Evolutionary conservation across 805 yeast genomes (phyloP), one percentile per base, ranked within the genome.

Genomic region (Candida corydali): DNA sequence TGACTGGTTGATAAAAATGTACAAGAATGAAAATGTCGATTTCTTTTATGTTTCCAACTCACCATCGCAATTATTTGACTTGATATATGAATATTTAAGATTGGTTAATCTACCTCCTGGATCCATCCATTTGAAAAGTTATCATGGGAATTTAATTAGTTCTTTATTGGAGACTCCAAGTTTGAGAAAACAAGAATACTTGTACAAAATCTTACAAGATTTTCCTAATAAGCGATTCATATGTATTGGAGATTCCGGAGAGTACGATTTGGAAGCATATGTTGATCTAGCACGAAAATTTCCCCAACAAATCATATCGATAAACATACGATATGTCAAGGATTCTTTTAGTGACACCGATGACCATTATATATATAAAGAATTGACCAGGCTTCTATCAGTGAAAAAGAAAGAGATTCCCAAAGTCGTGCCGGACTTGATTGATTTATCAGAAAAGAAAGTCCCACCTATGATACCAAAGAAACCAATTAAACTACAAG

Each of bases 11-110:
- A 65, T 66, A 7, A 60, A 63, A n/a, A 53, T 89, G 26, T 52
- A 56, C 8, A 26, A 43, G 4, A 52, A 61, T 8, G 57, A 69
- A 9, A 70, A 78, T 29, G 70, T 80, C 3, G 65, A 78, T n/a
- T 78, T 91, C 51, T 96, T 89, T 56, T 94, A 91, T 55, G 98
- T 94, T 2, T 89, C 97, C 6, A 93, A 94, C 60, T 80, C 95
- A 1, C 99, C 99, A 0, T 85, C 94, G 78, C 98, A 93, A 57
- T 62, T 93, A 17, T 88, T 71, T 55, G 71, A 77, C 14, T 67
- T 76, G 5, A 73, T 85, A 12, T 49, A 61, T 17, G 76, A 78
- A 29, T 87, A 78, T 49, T 67, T 87, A 49, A 59, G 63, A 12
- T 51, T 59, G 26, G 73, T 69, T 24, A 65, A 72, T 4, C 73